Base-by-base conservation (phyloP, 2,329 filamentous ascomycete genomes). In the Elsinoe australis region DNA sequence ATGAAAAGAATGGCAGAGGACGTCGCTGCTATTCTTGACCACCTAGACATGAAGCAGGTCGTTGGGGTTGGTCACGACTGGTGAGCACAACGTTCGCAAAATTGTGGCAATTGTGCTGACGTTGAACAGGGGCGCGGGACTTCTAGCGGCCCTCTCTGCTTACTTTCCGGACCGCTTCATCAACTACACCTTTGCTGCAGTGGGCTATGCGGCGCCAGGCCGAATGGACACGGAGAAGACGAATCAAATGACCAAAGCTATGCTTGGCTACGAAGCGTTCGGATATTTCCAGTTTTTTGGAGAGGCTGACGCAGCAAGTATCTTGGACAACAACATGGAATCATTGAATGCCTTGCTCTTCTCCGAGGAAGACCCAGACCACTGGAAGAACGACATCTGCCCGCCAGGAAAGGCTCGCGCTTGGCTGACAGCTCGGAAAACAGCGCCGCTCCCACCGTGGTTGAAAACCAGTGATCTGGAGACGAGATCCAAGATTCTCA, bases 21-120 rank as follows among this genome's bases (percentile, higher is more conserved):
- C 50, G 44, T 69, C 3, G 47, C 58, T 2, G 65, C 71, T 15
- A 68, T 73, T 4, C 56, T 73, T 8, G 58, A 68, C 49, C 52
- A 56, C 4, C 68, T 72, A 54, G 49, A 58, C 2, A 51, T 68
- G 15, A 33, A 55, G 36, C 58, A 58, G 28, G 61, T 64, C 22
- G 61, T 74, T 47, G 62, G 68, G 2, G 59, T 74, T 24, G 73
- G 71, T 34, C 72, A 75, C 52, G 72, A 76, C 55, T 75, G 71
- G 71, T 35, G 2, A 22, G 44, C 17, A 34, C 15, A 28, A 24
- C 5, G 26, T 19, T n/a, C 3, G 5, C 3, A 4, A 31, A 3
- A 41, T 2, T 26, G 3, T 7, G 5, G 7, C 12, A 26, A 5
- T 5, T 8, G 2, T 18, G 3, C 44, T 47, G n/a, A 47, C 44